Percentiles rank a stretch among this genome's conserved stretches.
Evolutionary conservation across 2,329 filamentous ascomycete genomes (phyloP).

Genomic region (Sarocladiaceae sp.): DNA sequence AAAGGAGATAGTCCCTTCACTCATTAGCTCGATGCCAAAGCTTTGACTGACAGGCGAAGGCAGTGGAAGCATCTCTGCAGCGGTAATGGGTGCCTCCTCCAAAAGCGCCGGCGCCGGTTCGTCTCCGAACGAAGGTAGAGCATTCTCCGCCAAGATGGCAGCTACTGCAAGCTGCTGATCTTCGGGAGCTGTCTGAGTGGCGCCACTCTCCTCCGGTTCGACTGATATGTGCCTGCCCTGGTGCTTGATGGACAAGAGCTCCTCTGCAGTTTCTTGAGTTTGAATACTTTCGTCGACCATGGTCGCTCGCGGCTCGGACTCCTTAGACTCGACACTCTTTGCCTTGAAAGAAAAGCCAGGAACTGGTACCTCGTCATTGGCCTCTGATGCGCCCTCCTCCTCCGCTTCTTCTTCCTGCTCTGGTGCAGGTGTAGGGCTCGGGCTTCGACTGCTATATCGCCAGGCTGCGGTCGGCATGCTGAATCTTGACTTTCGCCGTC

Average conservation of each 20-base stretch:
- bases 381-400: conserved; percentile 9
- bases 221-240: no score
- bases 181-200: background rate
- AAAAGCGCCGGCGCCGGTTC: background rate
- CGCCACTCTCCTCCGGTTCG: no score
- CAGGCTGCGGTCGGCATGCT: conserved; percentile 64
- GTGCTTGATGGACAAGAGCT: background rate
- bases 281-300: conserved; percentile 11
- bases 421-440: no score
- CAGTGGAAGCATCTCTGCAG: background rate
- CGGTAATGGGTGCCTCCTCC: background rate
- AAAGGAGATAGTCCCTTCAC: no score
- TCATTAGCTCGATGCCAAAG: background rate
- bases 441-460: conserved; percentile 69
- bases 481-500: conserved; percentile 57
- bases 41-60: background rate
- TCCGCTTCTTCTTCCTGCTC: conserved; percentile 38
- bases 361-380: conserved; percentile 10
- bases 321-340: background rate
- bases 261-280: background rate
- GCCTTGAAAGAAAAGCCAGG: background rate
- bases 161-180: no score
- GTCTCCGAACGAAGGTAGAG: no score
- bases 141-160: no score
- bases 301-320: background rate